Conservation (phyloP, 2,329 filamentous ascomycete genomes). For the Colletotrichum sp. region DNA sequence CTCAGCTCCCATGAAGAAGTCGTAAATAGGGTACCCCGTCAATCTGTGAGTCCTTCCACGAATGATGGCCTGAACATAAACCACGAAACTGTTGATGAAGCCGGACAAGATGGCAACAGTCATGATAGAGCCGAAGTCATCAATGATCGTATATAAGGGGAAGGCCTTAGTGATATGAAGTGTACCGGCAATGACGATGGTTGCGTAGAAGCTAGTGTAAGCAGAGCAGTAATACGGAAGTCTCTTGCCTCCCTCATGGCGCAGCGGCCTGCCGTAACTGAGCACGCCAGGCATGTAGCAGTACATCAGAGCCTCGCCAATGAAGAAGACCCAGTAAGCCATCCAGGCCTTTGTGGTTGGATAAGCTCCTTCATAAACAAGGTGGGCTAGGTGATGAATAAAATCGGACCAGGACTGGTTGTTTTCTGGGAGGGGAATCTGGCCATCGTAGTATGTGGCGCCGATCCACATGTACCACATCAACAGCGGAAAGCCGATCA, state of each 20-base stretch:
- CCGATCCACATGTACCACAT: constrained; percentile 99
- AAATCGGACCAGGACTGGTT: constrained; percentile 72
- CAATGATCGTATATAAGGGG: constrained; percentile 88
- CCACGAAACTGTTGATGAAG: constrained; percentile 80
- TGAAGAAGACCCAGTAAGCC: constrained; percentile 93
- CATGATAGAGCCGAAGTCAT: constrained; percentile 93
- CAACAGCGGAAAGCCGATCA: constrained; percentile 83
- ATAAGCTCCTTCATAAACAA: constrained; percentile 59
- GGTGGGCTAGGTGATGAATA: constrained; percentile 64
- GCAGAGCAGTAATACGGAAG: constrained; percentile 94
- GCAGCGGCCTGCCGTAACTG: constrained; percentile 85
- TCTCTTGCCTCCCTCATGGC: constrained; percentile 82
- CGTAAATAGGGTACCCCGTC: constrained; percentile 84
- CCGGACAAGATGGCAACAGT: constrained; percentile 92
- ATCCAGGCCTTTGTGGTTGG: constrained; percentile 66
- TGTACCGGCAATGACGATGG: constrained; percentile 69
- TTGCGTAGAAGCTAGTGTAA: constrained; percentile 85
- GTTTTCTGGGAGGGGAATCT: constrained; percentile 67
- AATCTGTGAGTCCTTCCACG: constrained; percentile 90
- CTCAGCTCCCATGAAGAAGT: constrained; percentile 94
- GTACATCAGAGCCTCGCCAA: constrained; percentile 85
- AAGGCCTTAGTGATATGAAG: constrained; percentile 87
- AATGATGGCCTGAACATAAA: constrained; percentile 82
- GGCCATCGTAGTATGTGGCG: constrained; percentile 82
- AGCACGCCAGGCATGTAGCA: constrained; percentile 86